phyloP scores from a whole-genome alignment of 768 basidiomycete genomes.

The Kwoniella dejecticola region DNA sequence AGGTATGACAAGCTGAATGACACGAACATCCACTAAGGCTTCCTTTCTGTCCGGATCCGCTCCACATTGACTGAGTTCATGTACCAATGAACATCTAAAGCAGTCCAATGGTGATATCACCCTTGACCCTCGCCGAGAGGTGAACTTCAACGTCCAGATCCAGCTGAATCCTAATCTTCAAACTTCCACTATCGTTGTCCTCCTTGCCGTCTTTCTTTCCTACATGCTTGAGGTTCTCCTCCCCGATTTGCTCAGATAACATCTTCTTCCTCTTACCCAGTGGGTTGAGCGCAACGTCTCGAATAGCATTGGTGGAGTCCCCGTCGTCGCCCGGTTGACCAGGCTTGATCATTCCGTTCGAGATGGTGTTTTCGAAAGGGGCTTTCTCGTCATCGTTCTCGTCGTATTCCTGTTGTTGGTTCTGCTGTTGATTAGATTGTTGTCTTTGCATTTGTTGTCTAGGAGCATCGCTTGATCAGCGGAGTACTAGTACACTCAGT shows the following conservation, averaged over 20 bases:
- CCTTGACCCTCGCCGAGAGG: slow-evolving; percentile 15
- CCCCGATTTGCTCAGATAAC: slow-evolving; percentile 12
- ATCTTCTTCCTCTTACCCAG: slow-evolving; percentile 17
- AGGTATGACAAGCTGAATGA: no score
- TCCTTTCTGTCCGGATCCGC: no score
- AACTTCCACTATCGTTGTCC: slow-evolving; percentile 7
- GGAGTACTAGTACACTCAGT: no score
- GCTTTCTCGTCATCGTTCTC: slow-evolving; percentile 4
- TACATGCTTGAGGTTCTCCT: slow-evolving; percentile 4
- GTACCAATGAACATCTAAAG: no score
- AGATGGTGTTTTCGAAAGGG: slow-evolving; percentile 1
- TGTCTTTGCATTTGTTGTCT: slow-evolving; percentile 13
- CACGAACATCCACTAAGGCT: no score
- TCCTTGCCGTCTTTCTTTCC: slow-evolving; percentile 16
- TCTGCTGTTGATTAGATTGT: neutral
- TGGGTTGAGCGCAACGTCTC: slow-evolving; percentile 15
- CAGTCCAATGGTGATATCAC: slow-evolving; percentile 23
- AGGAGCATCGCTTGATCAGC: neutral
- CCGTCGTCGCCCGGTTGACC: slow-evolving; percentile 12
- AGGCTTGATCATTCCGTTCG: slow-evolving; percentile 6
- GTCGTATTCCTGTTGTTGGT: slow-evolving; percentile 5
- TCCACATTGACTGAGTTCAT: no score
- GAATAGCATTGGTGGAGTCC: neutral
- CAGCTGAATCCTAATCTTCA: slow-evolving; percentile 16
- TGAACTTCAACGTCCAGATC: slow-evolving; percentile 23